These are phyloP conservation scores for Tuber aestivum DNA, from an alignment of 495 filamentous ascomycete genomes.

Conservation along the genomic window DNA sequence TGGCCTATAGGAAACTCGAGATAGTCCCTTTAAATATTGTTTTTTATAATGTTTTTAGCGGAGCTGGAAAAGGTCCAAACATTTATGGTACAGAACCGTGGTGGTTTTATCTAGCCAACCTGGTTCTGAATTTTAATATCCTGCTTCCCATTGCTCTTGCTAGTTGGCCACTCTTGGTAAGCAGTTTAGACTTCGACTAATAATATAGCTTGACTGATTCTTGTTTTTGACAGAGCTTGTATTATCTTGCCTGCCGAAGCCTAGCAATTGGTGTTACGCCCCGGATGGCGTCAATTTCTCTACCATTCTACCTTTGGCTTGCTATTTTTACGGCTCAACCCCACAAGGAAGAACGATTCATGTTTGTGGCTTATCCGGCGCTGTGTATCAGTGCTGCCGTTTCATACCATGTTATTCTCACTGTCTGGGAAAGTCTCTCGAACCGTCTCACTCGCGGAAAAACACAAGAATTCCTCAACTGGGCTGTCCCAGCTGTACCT, in stretches of 20 bases:
- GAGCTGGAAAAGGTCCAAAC: conserved; percentile 68
- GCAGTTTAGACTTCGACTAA: conserved; percentile 44
- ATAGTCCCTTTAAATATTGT: conserved; percentile 89
- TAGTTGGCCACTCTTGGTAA: conserved; percentile 57
- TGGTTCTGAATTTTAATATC: conserved; percentile 88
- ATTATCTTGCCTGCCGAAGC: conserved; percentile 6
- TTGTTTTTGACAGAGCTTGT: conserved; percentile 11
- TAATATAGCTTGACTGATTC: conserved; percentile 39
- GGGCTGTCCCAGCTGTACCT: conserved; percentile 44
- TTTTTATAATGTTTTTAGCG: conserved; percentile 87
- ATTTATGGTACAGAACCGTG: conserved; percentile 97
- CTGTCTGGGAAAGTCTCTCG: conserved; percentile 59
- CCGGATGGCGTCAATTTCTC: conserved; percentile 54
- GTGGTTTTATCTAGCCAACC: conserved; percentile 92
- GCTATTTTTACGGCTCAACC: conserved; percentile 83
- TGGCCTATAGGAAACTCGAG: conserved; percentile 72
- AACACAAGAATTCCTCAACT: conserved; percentile 54
- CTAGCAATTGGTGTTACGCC: conserved; percentile 12
- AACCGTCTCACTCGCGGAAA: conserved; percentile 44
- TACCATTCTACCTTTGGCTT: conserved; percentile 91
- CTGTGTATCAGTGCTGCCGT: conserved; percentile 90
- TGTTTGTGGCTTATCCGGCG: conserved; percentile 93
- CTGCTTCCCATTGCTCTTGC: conserved; percentile 83
- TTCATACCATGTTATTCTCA: conserved; percentile 68
- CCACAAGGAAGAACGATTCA: conserved; percentile 98